Percentiles rank a stretch among this genome's conserved stretches.
Evolutionary conservation across 352 stramenopile species (phyloP).

Genomic region (Globisporangium iwayamae): DNA sequence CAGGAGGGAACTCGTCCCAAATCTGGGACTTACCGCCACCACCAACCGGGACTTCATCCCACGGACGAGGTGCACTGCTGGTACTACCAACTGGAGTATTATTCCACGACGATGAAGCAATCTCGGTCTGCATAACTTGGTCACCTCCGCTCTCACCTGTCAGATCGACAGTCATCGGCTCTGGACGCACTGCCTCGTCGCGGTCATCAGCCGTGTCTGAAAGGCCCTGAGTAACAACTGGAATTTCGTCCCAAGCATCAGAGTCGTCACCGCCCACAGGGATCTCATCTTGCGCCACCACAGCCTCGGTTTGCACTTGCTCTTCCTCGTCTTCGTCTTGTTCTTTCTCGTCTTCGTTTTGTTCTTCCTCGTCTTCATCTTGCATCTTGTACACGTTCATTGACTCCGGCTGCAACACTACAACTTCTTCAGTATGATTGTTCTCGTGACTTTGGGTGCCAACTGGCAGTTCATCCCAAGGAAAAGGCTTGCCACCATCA

Average conservation of each 20-base stretch:
- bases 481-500: background rate
- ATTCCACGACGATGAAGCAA: slow-evolving; percentile 5
- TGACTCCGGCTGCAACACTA: background rate
- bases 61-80: background rate
- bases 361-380: background rate
- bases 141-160: no score
- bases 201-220: background rate
- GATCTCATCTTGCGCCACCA: background rate
- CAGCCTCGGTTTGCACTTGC: background rate
- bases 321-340: background rate
- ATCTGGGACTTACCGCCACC: slow-evolving; percentile 2
- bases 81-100: slow-evolving; percentile 2
- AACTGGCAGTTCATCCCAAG: slow-evolving; percentile 13
- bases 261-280: background rate
- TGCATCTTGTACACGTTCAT: background rate
- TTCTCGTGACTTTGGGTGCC: background rate
- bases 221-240: background rate
- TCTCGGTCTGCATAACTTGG: background rate
- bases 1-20: slow-evolving; percentile 7
- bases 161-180: background rate
- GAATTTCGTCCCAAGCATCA: background rate
- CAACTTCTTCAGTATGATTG: background rate
- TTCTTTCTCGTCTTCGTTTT: background rate
- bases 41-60: slow-evolving; percentile 1
- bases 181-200: background rate